Percentiles rank a stretch among this genome's conserved stretches.
Conservation (phyloP, 2,329 filamentous ascomycete species). For the Ascochyta pisi region DNA sequence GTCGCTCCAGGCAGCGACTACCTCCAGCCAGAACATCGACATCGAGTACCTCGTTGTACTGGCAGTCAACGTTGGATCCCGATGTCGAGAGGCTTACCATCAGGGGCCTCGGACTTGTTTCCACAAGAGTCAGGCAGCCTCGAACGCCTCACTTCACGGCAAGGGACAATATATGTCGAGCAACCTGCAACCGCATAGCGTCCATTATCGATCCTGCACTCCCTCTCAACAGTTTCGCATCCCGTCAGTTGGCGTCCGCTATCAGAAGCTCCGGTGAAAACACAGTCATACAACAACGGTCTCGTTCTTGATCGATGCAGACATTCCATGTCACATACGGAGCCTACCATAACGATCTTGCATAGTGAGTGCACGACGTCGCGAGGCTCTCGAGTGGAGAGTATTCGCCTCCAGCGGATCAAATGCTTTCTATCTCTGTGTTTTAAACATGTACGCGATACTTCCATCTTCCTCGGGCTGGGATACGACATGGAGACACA, state of each 20-base stretch:
- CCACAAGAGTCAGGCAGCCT: conserved; percentile 2
- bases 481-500: background rate
- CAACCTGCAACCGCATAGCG: conserved; percentile 11
- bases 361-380: background rate
- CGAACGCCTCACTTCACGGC: conserved; percentile 1
- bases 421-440: background rate
- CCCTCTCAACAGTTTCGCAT: conserved; percentile 17
- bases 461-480: background rate
- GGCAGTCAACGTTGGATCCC: background rate
- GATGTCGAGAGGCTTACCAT: background rate
- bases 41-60: conserved; percentile 10
- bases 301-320: background rate
- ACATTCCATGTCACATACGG: background rate
- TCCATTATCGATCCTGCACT: conserved; percentile 12
- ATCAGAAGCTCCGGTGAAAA: background rate
- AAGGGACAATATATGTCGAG: conserved; percentile 10
- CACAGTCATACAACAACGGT: conserved; percentile 9
- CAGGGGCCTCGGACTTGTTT: background rate
- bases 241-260: conserved; percentile 4
- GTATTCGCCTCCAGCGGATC: too few species aligned
- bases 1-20: conserved; percentile 1
- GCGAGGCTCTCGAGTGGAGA: background rate
- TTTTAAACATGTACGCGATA: background rate
- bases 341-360: background rate
- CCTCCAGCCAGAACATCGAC: conserved; percentile 5